phyloP scores from a whole-genome alignment of 129 eudicot species.

The Arctium minus region DNA sequence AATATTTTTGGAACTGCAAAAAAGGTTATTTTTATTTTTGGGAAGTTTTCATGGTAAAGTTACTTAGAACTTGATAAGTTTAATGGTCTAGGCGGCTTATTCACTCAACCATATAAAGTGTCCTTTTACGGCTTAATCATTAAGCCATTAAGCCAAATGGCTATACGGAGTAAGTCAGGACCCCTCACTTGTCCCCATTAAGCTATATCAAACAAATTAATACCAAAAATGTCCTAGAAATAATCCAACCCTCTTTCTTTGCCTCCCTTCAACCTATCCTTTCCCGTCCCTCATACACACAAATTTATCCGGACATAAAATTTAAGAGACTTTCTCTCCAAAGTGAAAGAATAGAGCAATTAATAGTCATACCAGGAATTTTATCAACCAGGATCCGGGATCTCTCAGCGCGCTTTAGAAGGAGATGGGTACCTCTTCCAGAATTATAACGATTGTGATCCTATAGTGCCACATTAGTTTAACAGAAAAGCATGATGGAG shows the following conservation, averaged over 20 bases:
- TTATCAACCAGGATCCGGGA: constrained; percentile 64
- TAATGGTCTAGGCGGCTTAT: too few species aligned
- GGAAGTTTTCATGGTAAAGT: neutral
- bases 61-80: neutral
- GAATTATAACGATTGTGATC: constrained; percentile 79
- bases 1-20: neutral
- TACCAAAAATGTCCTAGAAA: too few species aligned
- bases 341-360: neutral
- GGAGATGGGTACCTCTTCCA: constrained; percentile 77
- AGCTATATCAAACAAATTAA: too few species aligned
- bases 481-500: constrained; percentile 2
- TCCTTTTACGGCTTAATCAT: too few species aligned
- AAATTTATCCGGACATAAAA: neutral
- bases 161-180: too few species aligned
- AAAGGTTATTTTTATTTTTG: neutral
- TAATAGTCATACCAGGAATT: constrained; percentile 57
- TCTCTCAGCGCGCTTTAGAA: constrained; percentile 78
- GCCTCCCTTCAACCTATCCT: too few species aligned
- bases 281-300: neutral
- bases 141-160: too few species aligned
- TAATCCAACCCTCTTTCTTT: too few species aligned
- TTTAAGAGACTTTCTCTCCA: neutral
- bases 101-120: too few species aligned
- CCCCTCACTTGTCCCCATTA: too few species aligned
- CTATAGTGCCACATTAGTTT: constrained; percentile 25